Percentiles rank a stretch among this genome's conserved stretches.
These are phyloP conservation scores for Diaporthe ilicicola DNA, from an alignment of 2,329 filamentous ascomycete species.

Conservation along the genomic window DNA sequence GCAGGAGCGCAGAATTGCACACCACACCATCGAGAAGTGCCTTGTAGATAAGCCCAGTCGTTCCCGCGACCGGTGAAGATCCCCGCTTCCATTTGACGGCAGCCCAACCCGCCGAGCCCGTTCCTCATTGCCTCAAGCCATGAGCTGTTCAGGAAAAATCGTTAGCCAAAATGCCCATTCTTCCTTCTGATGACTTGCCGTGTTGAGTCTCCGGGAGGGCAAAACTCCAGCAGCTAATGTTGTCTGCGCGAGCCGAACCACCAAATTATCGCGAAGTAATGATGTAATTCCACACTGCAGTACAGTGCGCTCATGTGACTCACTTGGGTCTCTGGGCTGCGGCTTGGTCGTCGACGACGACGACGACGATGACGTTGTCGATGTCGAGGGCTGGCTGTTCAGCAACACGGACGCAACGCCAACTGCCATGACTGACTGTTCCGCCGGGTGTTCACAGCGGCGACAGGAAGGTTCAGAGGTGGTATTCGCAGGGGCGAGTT, in stretches of 20 bases:
- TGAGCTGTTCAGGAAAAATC: slow-evolving; percentile 13
- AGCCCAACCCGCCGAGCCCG: slow-evolving; percentile 1
- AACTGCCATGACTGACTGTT: slow-evolving; percentile 9
- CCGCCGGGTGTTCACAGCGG: background rate
- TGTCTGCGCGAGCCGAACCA: background rate
- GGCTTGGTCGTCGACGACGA: slow-evolving; percentile 11
- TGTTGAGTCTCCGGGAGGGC: background rate
- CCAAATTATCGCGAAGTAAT: background rate
- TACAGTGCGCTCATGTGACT: slow-evolving; percentile 28
- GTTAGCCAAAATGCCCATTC: slow-evolving; percentile 4
- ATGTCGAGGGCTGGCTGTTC: background rate
- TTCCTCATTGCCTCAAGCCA: slow-evolving; percentile 11
- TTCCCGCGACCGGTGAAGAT: slow-evolving; percentile 18
- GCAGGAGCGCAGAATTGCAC: slow-evolving; percentile 17
- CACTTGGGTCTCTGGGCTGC: slow-evolving; percentile 29
- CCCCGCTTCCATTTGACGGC: slow-evolving; percentile 5
- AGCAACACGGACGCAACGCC: background rate
- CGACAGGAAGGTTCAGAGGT: background rate
- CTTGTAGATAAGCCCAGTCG: slow-evolving; percentile 14
- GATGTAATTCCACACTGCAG: background rate
- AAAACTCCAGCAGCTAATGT: background rate
- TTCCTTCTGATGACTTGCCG: background rate
- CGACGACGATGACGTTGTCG: background rate
- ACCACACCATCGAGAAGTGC: background rate
- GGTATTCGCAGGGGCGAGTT: background rate